A percentile compares a stretch with the other conserved stretches of the same genome.
These are phyloP conservation scores for Anethum foeniculum DNA, from an alignment of 140 eudicot genomes.

Conservation along the genomic window DNA sequence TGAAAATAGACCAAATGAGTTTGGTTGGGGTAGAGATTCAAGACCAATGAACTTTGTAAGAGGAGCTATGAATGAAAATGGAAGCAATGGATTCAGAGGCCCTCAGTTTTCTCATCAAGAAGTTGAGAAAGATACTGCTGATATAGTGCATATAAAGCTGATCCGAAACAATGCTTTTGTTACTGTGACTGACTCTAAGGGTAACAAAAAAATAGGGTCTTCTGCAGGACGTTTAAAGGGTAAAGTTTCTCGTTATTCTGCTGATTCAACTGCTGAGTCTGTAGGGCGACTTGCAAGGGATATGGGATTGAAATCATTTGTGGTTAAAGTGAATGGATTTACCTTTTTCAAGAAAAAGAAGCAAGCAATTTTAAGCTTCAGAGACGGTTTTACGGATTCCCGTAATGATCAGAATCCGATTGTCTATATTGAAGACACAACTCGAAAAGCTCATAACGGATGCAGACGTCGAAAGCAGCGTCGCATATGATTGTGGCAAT, in stretches of 20 bases:
- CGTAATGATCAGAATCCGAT: constrained; percentile 54
- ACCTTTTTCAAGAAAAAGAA: constrained; percentile 67
- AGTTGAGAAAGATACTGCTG: constrained; percentile 46
- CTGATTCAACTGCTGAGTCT: constrained; percentile 82
- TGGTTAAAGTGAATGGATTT: constrained; percentile 77
- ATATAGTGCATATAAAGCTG: constrained; percentile 69
- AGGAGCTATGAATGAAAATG: neutral
- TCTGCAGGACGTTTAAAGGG: constrained; percentile 35
- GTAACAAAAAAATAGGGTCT: constrained; percentile 63
- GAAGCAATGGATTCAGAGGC: constrained; percentile 30
- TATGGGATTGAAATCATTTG: constrained; percentile 66
- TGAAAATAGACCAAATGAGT: constrained; percentile 24
- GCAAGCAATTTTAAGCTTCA: constrained; percentile 60
- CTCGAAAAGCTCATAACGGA: constrained; percentile 80
- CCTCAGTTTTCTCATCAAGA: constrained; percentile 12
- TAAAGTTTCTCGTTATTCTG: constrained; percentile 51
- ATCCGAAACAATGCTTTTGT: constrained; percentile 70
- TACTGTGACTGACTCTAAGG: constrained; percentile 70
- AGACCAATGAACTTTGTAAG: constrained; percentile 16
- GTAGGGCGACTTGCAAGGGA: constrained; percentile 59
- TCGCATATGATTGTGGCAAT: constrained; percentile 5
- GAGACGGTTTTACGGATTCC: constrained; percentile 72
- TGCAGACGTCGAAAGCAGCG: constrained; percentile 45
- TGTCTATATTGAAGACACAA: constrained; percentile 76
- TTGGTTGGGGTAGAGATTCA: neutral